Evolutionary conservation across 805 yeast genomes (phyloP).

Genomic region (Ascoidea tarda): DNA sequence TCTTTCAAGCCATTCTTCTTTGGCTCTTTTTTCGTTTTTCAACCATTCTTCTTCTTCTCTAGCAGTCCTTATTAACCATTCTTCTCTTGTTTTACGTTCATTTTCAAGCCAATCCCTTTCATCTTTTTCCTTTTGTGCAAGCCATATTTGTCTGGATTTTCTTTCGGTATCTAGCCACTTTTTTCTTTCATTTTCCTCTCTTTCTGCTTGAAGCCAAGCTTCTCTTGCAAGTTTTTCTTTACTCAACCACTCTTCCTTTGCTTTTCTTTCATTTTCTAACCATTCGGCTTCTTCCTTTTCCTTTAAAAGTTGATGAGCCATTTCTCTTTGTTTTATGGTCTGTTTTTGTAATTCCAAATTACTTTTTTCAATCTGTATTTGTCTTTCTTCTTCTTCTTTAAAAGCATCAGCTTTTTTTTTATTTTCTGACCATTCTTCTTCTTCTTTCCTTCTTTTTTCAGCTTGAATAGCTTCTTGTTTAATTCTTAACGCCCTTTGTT

Average conservation of each 20-base stretch:
- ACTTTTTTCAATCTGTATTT: background rate
- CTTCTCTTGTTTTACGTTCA: background rate
- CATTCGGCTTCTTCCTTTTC: background rate
- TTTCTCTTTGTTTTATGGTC: background rate
- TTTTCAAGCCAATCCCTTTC: background rate
- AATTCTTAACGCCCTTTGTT: too few species aligned
- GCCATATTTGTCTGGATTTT: background rate
- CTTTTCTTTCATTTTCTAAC: background rate
- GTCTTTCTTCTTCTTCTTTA: background rate
- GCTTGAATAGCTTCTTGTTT: too few species aligned
- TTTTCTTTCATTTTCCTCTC: background rate
- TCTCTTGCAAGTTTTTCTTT: background rate
- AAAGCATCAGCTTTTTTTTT: background rate
- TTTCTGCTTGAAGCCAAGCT: background rate
- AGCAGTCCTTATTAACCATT: too few species aligned
- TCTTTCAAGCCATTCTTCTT: background rate
- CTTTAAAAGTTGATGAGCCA: background rate
- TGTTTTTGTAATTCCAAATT: background rate
- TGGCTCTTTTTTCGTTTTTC: background rate
- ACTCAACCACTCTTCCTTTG: background rate
- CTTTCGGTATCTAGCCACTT: background rate
- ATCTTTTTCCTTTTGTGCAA: background rate
- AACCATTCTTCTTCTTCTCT: background rate
- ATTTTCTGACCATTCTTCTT: background rate
- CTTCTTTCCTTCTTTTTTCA: background rate